phyloP scores from a whole-genome alignment of 2,329 filamentous ascomycete genomes.

The Clonostachys solani region DNA sequence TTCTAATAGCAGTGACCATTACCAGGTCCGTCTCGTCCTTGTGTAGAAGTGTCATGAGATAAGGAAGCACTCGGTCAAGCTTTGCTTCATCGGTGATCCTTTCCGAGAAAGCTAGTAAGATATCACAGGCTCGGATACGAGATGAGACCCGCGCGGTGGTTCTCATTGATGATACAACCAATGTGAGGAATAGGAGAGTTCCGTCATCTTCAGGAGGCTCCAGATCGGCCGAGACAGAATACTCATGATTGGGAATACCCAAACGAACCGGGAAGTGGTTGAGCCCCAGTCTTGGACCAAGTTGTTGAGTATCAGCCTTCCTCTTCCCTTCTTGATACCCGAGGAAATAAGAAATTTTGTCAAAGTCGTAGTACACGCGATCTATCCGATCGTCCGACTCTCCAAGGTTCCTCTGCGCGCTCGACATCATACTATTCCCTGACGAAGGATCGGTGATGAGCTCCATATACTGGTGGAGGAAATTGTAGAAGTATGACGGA shows the following conservation, averaged over 20 bases:
- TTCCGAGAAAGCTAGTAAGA: conserved; percentile 88
- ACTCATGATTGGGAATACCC: conserved; percentile 81
- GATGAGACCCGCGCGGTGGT: conserved; percentile 88
- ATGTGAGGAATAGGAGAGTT: conserved; percentile 84
- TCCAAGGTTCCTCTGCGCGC: conserved; percentile 65
- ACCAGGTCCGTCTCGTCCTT: conserved; percentile 82
- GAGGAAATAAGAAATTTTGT: conserved; percentile 94
- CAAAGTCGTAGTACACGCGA: conserved; percentile 88
- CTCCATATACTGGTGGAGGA: conserved; percentile 96
- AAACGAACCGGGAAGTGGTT: conserved; percentile 76
- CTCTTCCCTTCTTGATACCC: conserved; percentile 58
- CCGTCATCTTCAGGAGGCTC: conserved; percentile 75
- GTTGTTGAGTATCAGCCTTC: conserved; percentile 15
- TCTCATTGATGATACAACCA: conserved; percentile 83
- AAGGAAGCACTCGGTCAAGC: conserved; percentile 86
- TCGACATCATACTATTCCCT: conserved; percentile 67
- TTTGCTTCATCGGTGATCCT: conserved; percentile 92
- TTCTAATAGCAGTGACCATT: conserved; percentile 77
- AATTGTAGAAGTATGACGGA: conserved; percentile 94
- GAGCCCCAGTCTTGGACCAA: conserved; percentile 40
- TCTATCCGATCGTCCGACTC: conserved; percentile 94
- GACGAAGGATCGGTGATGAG: conserved; percentile 88
- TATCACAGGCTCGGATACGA: conserved; percentile 82
- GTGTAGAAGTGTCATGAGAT: conserved; percentile 71
- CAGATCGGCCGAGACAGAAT: conserved; percentile 57